These are phyloP conservation scores for Oryza glumipatula DNA, from an alignment of 176 grass and related monocot genomes.

Conservation along the genomic window DNA sequence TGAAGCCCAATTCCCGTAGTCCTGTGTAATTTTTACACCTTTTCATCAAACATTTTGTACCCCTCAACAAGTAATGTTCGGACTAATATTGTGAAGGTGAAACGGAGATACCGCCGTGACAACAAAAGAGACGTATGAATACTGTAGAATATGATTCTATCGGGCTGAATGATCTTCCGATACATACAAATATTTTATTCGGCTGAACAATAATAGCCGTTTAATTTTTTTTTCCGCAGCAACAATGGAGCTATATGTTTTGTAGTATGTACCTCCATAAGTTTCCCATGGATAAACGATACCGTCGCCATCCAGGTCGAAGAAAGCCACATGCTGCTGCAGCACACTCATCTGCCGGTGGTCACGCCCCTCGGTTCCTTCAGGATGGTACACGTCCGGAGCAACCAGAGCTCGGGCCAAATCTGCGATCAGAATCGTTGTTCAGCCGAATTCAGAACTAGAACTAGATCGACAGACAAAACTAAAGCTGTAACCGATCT, in stretches of 20 bases:
- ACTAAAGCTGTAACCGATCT: too few species aligned
- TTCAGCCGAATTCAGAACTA: neutral
- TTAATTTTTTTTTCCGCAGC: too few species aligned
- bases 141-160: too few species aligned
- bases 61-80: neutral
- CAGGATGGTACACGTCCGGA: conserved; percentile 74
- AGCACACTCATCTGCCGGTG: conserved; percentile 70
- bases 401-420: conserved; percentile 72
- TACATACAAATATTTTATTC: too few species aligned
- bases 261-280: conserved; percentile 40
- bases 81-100: too few species aligned
- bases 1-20: conserved; percentile 67
- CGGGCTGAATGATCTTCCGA: too few species aligned
- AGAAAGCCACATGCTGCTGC: conserved; percentile 91
- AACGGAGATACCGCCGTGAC: too few species aligned
- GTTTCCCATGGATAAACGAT: conserved; percentile 91
- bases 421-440: conserved; percentile 39
- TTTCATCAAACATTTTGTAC: neutral
- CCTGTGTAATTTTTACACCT: conserved; percentile 47
- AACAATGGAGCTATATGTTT: too few species aligned
- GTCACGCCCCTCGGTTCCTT: conserved; percentile 57
- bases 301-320: conserved; percentile 72
- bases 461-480: neutral
- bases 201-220: too few species aligned
- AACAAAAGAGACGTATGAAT: too few species aligned